Evolutionary conservation across 179 eudicot species (phyloP), one percentile per base, ranked within the genome.

Genomic region (Patellifolia procumbens): DNA sequence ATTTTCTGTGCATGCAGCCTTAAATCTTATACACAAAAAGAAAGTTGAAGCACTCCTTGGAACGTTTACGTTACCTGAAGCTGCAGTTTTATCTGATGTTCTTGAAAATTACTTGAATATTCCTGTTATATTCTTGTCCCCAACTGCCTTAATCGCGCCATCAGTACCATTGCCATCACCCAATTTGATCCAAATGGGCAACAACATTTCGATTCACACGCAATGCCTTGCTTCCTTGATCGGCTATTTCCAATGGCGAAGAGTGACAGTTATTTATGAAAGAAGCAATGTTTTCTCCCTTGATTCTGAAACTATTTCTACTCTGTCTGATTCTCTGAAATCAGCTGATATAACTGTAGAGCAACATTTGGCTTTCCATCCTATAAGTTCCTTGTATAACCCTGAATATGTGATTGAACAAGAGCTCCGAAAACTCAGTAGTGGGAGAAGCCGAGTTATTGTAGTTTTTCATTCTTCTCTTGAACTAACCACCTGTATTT

Each of bases 181-280:
- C 7, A 68, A 67, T 39, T 37, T 80, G 26, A 74, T 84, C 74
- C 83, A 79, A 39, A 46, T 81, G 66, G 56, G 68, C 20, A 55
- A 66, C n/a, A 63, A 63, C 19, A 56, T 81, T 58, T 53, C 69
- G 29, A 19, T 59, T 75, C 82, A 83, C 17, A 70, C 71, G 60
- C 83, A 76, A 58, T 85, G 90, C 76, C 68, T 87, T 62, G 82
- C 88, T 51, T 77, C 86, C 26, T 71, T 87, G 0, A 65, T 87
- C 19, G 72, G 84, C 53, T 78, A 80, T 46, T 86, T 86, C 64
- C 61, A 68, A 34, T 87, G 90, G 90, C 78, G 68, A 70, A 81
- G 56, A 69, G 85, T 83, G 66, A 83, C 84, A 51, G 72, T 81
- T 15, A 74, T 87, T 22, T 82, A 81, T 32, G 90, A 85, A 71